Evolutionary conservation across 495 filamentous ascomycete species (phyloP).

Genomic region (Acidiella bohemica): DNA sequence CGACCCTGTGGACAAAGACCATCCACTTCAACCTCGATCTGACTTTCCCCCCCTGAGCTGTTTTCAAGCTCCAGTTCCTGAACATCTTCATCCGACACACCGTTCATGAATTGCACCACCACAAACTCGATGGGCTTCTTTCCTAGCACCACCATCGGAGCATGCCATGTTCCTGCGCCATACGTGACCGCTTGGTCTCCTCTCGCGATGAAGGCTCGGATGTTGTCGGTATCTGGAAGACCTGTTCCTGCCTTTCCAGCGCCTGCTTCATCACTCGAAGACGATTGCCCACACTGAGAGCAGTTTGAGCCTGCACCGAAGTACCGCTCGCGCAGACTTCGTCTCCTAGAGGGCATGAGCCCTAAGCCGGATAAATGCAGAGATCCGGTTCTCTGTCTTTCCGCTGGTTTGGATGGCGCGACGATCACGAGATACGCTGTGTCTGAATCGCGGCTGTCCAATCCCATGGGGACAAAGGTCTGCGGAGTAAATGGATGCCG

Average conservation of each 20-base stretch:
- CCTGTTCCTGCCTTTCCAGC: slow-evolving; percentile 37
- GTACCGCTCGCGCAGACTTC: slow-evolving; percentile 24
- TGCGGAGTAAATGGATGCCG: slow-evolving; percentile 90
- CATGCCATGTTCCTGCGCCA: slow-evolving; percentile 87
- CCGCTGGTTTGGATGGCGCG: slow-evolving; percentile 48
- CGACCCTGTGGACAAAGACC: too few relatives aligned
- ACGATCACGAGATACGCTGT: slow-evolving; percentile 73
- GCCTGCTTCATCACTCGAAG: slow-evolving; percentile 11
- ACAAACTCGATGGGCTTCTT: slow-evolving; percentile 59
- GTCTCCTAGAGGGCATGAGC: slow-evolving; percentile 28
- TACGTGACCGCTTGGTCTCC: slow-evolving; percentile 82
- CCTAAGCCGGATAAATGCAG: too few relatives aligned
- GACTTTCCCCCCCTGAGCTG: too few relatives aligned
- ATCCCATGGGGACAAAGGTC: slow-evolving; percentile 71
- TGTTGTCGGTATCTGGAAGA: slow-evolving; percentile 55
- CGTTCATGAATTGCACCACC: slow-evolving; percentile 79
- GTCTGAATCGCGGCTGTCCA: slow-evolving; percentile 27
- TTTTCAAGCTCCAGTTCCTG: slow-evolving; percentile 62
- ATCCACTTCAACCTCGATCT: slow-evolving; percentile 21
- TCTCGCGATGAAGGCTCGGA: slow-evolving; percentile 69
- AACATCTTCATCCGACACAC: slow-evolving; percentile 72
- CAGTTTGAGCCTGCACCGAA: slow-evolving; percentile 28
- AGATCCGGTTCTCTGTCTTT: too few relatives aligned
- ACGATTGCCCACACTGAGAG: slow-evolving; percentile 27
- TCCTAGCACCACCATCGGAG: slow-evolving; percentile 87